These are phyloP conservation scores for Histomonas meleagridis DNA, from an alignment of 208 protist species.

Conservation along the genomic window DNA sequence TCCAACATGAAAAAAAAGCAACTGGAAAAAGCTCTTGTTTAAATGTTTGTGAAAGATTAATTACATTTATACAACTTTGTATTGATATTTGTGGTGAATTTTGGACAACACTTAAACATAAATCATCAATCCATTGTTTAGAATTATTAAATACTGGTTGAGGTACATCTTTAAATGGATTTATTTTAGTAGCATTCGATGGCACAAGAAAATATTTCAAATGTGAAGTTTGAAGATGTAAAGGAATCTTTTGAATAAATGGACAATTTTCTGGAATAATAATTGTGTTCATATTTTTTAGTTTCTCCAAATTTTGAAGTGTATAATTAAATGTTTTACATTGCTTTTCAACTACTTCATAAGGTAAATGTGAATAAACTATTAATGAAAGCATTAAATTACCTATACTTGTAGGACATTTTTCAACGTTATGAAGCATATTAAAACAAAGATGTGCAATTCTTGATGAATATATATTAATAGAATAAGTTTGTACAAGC, in stretches of 20 bases:
- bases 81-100: background rate
- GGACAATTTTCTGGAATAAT: background rate
- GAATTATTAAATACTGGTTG: background rate
- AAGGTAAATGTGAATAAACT: background rate
- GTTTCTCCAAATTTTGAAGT: background rate
- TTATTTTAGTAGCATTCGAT: background rate
- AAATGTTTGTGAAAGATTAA: background rate
- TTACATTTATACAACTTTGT: background rate
- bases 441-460: background rate
- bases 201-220: background rate
- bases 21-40: background rate
- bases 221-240: background rate
- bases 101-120: background rate
- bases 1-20: slow-evolving; percentile 25
- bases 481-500: background rate
- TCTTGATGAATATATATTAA: background rate
- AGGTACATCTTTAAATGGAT: background rate
- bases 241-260: background rate
- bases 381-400: background rate
- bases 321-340: background rate
- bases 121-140: background rate
- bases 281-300: background rate
- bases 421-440: background rate
- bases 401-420: background rate
- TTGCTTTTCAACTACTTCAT: background rate